These are phyloP conservation scores for Vitis cinerea DNA, from an alignment of 164 flowering plant genomes.

Conservation along the genomic window DNA sequence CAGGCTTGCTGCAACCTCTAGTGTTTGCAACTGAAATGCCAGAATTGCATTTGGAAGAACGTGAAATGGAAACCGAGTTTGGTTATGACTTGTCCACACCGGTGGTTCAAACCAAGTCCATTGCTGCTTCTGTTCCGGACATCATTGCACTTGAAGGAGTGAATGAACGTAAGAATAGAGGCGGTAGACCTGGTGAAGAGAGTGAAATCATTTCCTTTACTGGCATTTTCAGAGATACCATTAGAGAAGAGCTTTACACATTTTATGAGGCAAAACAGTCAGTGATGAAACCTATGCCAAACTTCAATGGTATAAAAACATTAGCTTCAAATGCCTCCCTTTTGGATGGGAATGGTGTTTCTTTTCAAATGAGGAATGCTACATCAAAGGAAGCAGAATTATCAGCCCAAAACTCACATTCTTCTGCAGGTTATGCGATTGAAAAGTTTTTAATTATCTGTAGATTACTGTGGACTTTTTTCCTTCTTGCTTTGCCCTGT, in stretches of 20 bases:
- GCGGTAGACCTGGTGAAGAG: conserved; percentile 18
- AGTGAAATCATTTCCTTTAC: conserved; percentile 16
- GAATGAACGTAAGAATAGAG: conserved; percentile 6
- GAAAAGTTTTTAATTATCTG: too few species aligned
- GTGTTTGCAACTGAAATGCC: conserved; percentile 14
- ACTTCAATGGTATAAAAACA: conserved; percentile 24
- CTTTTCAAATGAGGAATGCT: conserved; percentile 18
- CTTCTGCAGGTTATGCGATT: conserved; percentile 39
- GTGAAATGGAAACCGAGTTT: conserved; percentile 10
- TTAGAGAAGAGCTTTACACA: conserved; percentile 49
- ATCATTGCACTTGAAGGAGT: conserved; percentile 15
- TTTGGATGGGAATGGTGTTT: conserved; percentile 15
- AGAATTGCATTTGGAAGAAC: conserved; percentile 19
- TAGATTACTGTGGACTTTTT: neutral
- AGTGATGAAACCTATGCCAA: conserved; percentile 15
- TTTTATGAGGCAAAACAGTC: conserved; percentile 43
- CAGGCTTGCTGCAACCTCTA: conserved; percentile 13
- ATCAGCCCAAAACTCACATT: conserved; percentile 18
- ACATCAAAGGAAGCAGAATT: conserved; percentile 20
- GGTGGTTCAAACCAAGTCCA: conserved; percentile 12
- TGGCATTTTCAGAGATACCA: conserved; percentile 23
- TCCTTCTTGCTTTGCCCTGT: neutral
- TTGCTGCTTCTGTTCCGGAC: conserved; percentile 18
- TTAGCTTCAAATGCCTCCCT: conserved; percentile 22
- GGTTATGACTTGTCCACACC: conserved; percentile 14